Percentiles rank a stretch among this genome's conserved stretches.
Evolutionary conservation across 495 filamentous ascomycete species (phyloP).

Genomic region (Penicillium macrosclerotiorum): DNA sequence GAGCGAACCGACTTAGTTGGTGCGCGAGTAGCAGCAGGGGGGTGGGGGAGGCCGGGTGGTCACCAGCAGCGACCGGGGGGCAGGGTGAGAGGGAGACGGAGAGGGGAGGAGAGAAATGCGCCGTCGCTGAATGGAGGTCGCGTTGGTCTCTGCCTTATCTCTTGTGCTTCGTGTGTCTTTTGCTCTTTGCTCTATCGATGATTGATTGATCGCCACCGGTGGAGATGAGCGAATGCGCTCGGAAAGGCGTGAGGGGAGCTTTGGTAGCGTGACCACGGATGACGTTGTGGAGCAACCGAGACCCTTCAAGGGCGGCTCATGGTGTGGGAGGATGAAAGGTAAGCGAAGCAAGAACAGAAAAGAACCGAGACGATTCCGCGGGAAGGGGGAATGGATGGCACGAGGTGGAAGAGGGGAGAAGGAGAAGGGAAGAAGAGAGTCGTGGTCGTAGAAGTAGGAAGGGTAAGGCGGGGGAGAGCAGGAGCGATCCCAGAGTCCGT

Average conservation of each 20-base stretch:
- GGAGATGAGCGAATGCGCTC: conserved; percentile 20
- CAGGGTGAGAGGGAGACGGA: background rate
- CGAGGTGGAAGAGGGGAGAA: conserved; percentile 7
- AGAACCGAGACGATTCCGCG: conserved; percentile 5
- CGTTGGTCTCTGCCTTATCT: background rate
- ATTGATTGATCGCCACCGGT: conserved; percentile 4
- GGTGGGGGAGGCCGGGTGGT: no score
- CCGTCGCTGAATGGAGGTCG: no score
- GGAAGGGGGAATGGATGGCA: conserved; percentile 10
- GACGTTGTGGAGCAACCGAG: conserved; percentile 37
- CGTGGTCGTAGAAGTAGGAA: conserved; percentile 14
- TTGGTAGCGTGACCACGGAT: conserved; percentile 40
- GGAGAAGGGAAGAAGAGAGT: conserved; percentile 9
- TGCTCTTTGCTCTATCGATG: background rate
- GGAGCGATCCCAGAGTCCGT: background rate
- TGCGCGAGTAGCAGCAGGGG: no score
- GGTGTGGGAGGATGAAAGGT: conserved; percentile 14
- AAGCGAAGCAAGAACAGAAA: conserved; percentile 3
- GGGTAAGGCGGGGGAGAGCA: background rate
- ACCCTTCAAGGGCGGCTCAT: conserved; percentile 40
- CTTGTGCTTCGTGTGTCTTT: background rate
- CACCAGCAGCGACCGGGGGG: background rate
- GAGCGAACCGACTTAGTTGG: no score
- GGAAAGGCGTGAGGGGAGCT: conserved; percentile 18
- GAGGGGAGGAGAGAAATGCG: conserved; percentile 10